These are phyloP conservation scores for Phaffomyces opuntiae DNA, from an alignment of 805 yeast genomes.

Conservation along the genomic window DNA sequence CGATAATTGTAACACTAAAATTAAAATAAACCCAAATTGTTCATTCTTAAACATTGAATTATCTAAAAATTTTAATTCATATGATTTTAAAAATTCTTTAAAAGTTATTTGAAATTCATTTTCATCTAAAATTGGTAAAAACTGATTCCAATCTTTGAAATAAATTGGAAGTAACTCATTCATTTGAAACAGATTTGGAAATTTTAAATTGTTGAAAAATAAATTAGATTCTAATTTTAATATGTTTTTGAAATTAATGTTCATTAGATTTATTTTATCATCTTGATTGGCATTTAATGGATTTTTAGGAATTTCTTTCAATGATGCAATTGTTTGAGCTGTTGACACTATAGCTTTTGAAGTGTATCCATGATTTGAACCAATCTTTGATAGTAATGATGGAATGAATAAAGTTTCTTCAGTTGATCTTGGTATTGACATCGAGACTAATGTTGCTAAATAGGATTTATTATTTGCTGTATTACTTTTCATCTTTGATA, in stretches of 20 bases:
- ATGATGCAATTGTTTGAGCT: conserved; percentile 62
- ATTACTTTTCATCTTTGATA: conserved; percentile 46
- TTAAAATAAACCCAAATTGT: conserved; percentile 45
- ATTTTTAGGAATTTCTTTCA: conserved; percentile 42
- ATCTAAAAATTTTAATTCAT: conserved; percentile 38
- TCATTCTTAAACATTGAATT: conserved; percentile 38
- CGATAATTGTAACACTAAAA: conserved; percentile 44
- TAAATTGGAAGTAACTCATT: conserved; percentile 63
- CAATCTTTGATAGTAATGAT: conserved; percentile 58
- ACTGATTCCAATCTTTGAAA: conserved; percentile 72
- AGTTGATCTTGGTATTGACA: conserved; percentile 69
- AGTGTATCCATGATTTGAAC: conserved; percentile 64
- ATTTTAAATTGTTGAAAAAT: conserved; percentile 36
- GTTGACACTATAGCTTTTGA: conserved; percentile 66
- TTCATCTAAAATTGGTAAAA: conserved; percentile 64
- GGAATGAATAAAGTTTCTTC: conserved; percentile 76
- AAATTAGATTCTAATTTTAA: conserved; percentile 34
- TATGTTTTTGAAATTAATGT: conserved; percentile 32
- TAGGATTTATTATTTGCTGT: conserved; percentile 29
- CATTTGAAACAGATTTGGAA: conserved; percentile 50
- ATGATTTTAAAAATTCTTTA: conserved; percentile 35
- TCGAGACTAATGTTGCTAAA: conserved; percentile 54
- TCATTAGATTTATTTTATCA: conserved; percentile 23
- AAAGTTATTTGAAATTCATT: conserved; percentile 61
- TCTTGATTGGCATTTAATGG: conserved; percentile 5